Conservation (phyloP, 2,329 filamentous ascomycete genomes). For the Chrysosphaeria jannelii region DNA sequence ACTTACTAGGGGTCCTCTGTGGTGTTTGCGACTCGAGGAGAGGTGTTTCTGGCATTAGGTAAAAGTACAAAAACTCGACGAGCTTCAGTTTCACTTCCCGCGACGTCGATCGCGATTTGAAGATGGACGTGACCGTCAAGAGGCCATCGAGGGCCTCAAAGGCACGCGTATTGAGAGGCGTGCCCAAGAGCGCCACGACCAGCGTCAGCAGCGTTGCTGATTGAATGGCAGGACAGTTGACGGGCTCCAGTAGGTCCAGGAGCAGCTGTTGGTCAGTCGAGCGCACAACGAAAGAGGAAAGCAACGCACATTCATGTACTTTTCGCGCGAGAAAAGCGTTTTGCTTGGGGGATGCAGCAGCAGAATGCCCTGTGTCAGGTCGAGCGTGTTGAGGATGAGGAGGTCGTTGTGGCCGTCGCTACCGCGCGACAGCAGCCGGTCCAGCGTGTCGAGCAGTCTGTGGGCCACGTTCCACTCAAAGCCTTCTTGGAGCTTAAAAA, state of each 20-base stretch:
- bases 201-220: conserved; percentile 71
- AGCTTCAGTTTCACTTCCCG: conserved; percentile 82
- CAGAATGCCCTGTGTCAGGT: conserved; percentile 65
- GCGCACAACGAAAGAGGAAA: background rate
- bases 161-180: conserved; percentile 61
- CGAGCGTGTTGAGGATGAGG: conserved; percentile 62
- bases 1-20: conserved; percentile 40
- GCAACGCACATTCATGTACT: conserved; percentile 61
- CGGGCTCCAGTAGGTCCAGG: conserved; percentile 75
- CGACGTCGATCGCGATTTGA: conserved; percentile 63
- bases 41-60: conserved; percentile 74
- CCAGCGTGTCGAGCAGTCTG: conserved; percentile 33
- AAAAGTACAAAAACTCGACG: conserved; percentile 96
- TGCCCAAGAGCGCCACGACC: conserved; percentile 64
- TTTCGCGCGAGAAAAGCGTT: conserved; percentile 58
- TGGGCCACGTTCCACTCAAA: conserved; percentile 95
- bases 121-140: conserved; percentile 69
- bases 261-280: conserved; percentile 25
- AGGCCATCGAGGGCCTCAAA: conserved; percentile 85
- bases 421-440: conserved; percentile 7
- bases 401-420: conserved; percentile 45
- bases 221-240: conserved; percentile 77
- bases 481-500: conserved; percentile 86
- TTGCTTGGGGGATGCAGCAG: conserved; percentile 77
- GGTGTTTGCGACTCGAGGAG: too few species aligned